phyloP scores from a whole-genome alignment of 345 rosid species.

The Stellera chamaejasme region DNA sequence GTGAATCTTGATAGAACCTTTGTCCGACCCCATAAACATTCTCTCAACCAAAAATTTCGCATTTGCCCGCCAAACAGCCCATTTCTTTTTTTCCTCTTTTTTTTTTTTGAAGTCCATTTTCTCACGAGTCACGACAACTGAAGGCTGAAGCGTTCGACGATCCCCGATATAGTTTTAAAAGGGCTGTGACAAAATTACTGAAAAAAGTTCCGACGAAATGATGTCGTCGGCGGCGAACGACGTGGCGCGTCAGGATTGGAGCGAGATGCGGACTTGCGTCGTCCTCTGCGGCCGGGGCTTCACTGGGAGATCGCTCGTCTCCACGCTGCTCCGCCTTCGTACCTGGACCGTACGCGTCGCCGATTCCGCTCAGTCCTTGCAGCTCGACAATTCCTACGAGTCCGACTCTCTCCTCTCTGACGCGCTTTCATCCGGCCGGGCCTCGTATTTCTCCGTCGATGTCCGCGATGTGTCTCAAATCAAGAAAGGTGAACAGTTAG shows the following conservation, averaged over 20 bases:
- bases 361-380: conserved; percentile 46
- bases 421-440: conserved; percentile 59
- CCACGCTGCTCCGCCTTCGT: conserved; percentile 50
- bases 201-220: conserved; percentile 5
- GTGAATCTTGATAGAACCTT: no score
- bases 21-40: no score
- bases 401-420: conserved; percentile 47
- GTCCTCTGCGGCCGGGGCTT: conserved; percentile 85
- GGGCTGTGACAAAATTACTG: not conserved
- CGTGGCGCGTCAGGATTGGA: conserved; percentile 25
- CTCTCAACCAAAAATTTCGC: not conserved
- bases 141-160: conserved; percentile 4
- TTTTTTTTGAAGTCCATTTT: not conserved
- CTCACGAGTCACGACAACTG: conserved; percentile 1
- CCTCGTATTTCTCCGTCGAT: conserved; percentile 58
- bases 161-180: conserved; percentile 16
- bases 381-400: conserved; percentile 34
- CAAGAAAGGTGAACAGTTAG: conserved; percentile 30
- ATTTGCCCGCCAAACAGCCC: conserved; percentile 24
- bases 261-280: conserved; percentile 48
- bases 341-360: conserved; percentile 81
- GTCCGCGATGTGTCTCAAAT: conserved; percentile 57
- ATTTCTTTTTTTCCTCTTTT: not conserved
- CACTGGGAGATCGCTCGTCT: conserved; percentile 71
- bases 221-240: conserved; percentile 25